Evolutionary conservation across 192 early-diverging fungal species (phyloP).

Genomic region (Helicostylum pulchrum): DNA sequence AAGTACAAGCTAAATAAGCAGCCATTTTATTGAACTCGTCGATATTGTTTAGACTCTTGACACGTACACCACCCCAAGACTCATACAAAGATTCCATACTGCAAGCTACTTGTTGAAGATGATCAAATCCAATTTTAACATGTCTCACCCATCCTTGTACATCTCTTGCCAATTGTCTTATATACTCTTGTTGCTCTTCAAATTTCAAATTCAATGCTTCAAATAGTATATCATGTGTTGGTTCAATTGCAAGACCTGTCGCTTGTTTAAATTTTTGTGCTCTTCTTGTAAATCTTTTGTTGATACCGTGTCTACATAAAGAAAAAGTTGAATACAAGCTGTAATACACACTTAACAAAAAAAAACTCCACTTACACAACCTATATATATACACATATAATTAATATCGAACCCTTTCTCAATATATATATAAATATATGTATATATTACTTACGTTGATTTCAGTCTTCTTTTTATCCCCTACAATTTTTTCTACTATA

Average conservation of each 20-base stretch:
- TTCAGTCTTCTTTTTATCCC: slow-evolving; percentile 62
- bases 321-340: neutral
- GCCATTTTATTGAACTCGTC: slow-evolving; percentile 34
- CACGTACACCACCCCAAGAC: slow-evolving; percentile 20
- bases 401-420: too few relatives aligned
- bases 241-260: slow-evolving; percentile 47
- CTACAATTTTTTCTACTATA: slow-evolving; percentile 79
- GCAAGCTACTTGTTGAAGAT: slow-evolving; percentile 1
- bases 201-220: slow-evolving; percentile 14
- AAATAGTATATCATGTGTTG: slow-evolving; percentile 20
- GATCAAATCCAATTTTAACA: slow-evolving; percentile 10
- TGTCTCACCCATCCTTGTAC: slow-evolving; percentile 23
- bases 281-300: slow-evolving; percentile 60
- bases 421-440: neutral
- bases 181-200: slow-evolving; percentile 17
- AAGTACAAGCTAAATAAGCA: slow-evolving; percentile 29
- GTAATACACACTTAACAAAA: too few relatives aligned
- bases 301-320: slow-evolving; percentile 62
- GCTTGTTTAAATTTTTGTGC: slow-evolving; percentile 63
- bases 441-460: slow-evolving; percentile 50
- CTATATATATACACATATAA: slow-evolving; percentile 11
- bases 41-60: slow-evolving; percentile 19
- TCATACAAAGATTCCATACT: slow-evolving; percentile 38
- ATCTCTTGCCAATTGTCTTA: slow-evolving; percentile 9
- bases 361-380: slow-evolving; percentile 26